These are phyloP conservation scores for Agrostemma githago DNA, from an alignment of 148 eudicot genomes.

Conservation along the genomic window DNA sequence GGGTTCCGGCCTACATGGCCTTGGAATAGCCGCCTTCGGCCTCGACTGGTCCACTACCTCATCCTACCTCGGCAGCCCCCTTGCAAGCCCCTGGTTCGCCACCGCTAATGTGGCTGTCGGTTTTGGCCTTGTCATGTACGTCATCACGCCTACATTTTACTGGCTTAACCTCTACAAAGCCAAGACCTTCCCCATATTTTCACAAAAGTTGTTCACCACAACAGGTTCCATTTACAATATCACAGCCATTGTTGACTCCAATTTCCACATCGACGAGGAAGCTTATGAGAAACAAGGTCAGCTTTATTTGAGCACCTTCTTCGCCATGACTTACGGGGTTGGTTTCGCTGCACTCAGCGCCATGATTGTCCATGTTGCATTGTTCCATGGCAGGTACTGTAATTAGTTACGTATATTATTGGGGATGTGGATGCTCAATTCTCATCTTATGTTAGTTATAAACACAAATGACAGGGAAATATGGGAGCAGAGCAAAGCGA, in stretches of 20 bases:
- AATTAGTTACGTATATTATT: no score
- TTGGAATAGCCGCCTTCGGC: constrained; percentile 75
- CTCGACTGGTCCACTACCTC: constrained; percentile 94
- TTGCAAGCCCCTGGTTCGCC: constrained; percentile 99
- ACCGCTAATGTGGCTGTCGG: constrained; percentile 97
- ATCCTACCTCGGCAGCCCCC: constrained; percentile 92
- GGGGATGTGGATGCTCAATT: not conserved
- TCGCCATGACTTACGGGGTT: constrained; percentile 93
- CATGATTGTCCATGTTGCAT: constrained; percentile 68
- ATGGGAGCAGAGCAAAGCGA: constrained; percentile 92
- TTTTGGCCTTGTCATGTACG: constrained; percentile 69
- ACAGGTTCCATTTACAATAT: constrained; percentile 68
- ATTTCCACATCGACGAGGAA: constrained; percentile 62
- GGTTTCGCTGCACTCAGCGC: constrained; percentile 90
- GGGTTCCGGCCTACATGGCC: constrained; percentile 84
- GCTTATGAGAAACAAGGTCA: constrained; percentile 75
- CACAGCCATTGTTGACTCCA: constrained; percentile 60
- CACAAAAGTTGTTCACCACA: constrained; percentile 51
- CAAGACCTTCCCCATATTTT: constrained; percentile 79
- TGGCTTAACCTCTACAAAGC: constrained; percentile 82
- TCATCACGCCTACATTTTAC: constrained; percentile 61
- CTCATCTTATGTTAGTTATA: not conserved
- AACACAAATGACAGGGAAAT: constrained; percentile 51
- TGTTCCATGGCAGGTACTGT: constrained; percentile 87
- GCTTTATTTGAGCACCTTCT: constrained; percentile 81